Base-by-base conservation (phyloP, 2,329 filamentous ascomycete species). In the Ophiosphaerella narmari region DNA sequence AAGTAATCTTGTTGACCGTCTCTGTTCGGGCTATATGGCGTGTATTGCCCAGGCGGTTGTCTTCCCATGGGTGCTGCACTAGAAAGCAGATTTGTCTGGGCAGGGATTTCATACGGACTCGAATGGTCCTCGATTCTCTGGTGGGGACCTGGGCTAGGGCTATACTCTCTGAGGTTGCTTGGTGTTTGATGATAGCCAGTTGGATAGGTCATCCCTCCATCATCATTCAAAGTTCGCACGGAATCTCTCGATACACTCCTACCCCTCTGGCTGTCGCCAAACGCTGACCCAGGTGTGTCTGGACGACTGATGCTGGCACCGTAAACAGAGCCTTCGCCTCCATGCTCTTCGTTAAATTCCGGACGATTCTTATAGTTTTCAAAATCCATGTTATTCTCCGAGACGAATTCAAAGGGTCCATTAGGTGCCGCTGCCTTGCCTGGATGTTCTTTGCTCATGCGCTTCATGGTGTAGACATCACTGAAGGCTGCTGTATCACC, bases 291-390 rank as follows among this genome's bases (percentile, higher is more conserved):
- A 0, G 86, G 86, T 0, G 86, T 89, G 14, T 80, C 83, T 0
- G 86, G 82, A 1, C 87, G 80, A 13, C 81, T 72, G 2, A 86
- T 55, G 74, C 54, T 89, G 21, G 78, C 75, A 74, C 87, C 88
- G 55, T 77, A 80, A 1, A 80, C 60, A 16, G 77, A 76, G 18
- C 88, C 89, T 21, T 77, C 77, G 5, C 89, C 91, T n/a, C 91
- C 91, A 59, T 91, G 88, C 46, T 94, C 90, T 9, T 91, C 87
- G 1, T 86, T 86, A 74, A 97, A 97, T 61, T 97, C 93, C 2
- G 89, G 83, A 1, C 91, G 82, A 72, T 96, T 88, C 74, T 96
- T 97, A 80, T 87, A 97, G 75, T 91, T 93, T 53, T 91, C 86
- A 68, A 95, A 96, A 70, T 96, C 91, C 73, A 96, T 86, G 41